These are phyloP conservation scores for Fusarium albosuccineum DNA, from an alignment of 2,329 filamentous ascomycete species.

Conservation along the genomic window DNA sequence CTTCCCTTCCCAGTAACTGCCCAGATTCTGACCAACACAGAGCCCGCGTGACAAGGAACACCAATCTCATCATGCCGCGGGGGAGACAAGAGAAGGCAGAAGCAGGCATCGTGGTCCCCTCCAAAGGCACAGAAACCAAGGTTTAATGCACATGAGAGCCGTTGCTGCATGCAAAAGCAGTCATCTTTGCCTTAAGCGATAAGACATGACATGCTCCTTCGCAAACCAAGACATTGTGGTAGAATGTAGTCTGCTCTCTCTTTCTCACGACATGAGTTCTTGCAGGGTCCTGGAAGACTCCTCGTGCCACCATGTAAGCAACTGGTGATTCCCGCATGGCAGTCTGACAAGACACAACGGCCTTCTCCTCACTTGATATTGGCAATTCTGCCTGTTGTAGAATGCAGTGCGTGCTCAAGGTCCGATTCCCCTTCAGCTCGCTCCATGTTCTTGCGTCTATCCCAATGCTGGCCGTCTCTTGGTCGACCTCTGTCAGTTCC, in stretches of 20 bases:
- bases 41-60: slow-evolving; percentile 8
- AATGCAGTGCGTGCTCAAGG: neutral
- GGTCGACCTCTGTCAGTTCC: neutral
- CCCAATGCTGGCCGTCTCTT: neutral
- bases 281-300: neutral
- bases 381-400: neutral
- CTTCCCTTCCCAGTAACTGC: slow-evolving; percentile 28
- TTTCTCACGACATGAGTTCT: slow-evolving; percentile 2
- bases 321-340: slow-evolving; percentile 14
- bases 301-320: slow-evolving; percentile 10
- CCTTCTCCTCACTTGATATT: neutral
- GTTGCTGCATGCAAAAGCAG: slow-evolving; percentile 11
- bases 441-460: neutral
- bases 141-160: slow-evolving; percentile 11
- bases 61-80: neutral
- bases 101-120: slow-evolving; percentile 6
- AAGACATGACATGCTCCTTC: neutral
- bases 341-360: slow-evolving; percentile 3
- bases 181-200: neutral
- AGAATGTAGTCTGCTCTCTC: slow-evolving; percentile 7
- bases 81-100: neutral
- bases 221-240: neutral
- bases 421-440: neutral
- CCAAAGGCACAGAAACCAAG: neutral
- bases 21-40: slow-evolving; percentile 10